Evolutionary conservation across 108 stramenopile genomes (phyloP), one percentile per base, ranked within the genome.

Genomic region (Cyclotella cryptica): DNA sequence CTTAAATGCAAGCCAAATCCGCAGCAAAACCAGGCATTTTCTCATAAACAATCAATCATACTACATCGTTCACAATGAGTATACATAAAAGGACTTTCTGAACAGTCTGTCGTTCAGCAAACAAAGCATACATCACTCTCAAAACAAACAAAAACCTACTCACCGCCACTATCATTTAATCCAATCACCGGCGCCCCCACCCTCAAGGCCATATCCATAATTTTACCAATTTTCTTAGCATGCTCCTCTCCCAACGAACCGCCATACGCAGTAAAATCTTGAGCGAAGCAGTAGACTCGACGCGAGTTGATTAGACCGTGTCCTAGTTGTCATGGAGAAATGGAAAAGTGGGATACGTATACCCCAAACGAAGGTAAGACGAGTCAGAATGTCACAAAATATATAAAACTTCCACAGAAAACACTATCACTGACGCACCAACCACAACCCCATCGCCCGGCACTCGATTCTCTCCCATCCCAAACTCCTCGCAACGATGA

Each of bases 241-340:
- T 99, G 96, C 3, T 98, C 98, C 69, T 98, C 98, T 39, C 85
- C 87, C 39, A 99, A 84, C 51, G 89, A 93, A 35, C 99, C 99
- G 46, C 99, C 99, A 68, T 98, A 92, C 17, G 98, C 99, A 19
- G 99, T 99, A 73, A 99, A 99, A 83, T 99, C 99, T 83, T 98
- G 93, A 57, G 90, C 91, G 85, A 96, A 97, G 55, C 92, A 88
- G 69, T 85, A 97, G 12, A 96, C 92, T 19, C 81, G 75, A 26
- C 93, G 74, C 42, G 88, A 92, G 60, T 87, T 79, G 60, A 91
- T 78, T 54, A 52, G 26, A 10, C 90, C 90, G 53, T 84, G 83
- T 5, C 83, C 67, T 68, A 18, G 6, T 26, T 45, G 45, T 18
- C 19, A 44, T 11, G 61, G 69, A 54, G 47, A 61, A 40, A 40